Evolutionary conservation across 495 filamentous ascomycete species (phyloP).

Genomic region (Bacidia gigantensis): DNA sequence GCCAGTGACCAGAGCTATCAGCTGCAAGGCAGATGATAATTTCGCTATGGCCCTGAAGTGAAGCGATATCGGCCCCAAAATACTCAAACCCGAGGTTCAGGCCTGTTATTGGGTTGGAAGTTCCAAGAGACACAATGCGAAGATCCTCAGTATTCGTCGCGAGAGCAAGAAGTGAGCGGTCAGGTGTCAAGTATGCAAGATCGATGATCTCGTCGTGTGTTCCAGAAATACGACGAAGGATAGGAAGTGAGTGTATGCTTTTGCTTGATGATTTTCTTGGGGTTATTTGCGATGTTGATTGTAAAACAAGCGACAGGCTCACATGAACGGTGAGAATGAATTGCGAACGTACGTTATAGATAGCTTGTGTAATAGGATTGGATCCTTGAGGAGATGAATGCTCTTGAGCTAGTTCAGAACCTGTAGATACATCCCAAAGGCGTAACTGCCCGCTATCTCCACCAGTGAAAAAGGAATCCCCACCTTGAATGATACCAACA

Average conservation of each 20-base stretch:
- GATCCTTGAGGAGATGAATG: conserved; percentile 52
- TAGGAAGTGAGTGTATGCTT: conserved; percentile 33
- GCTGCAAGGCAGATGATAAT: conserved; percentile 90
- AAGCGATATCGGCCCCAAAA: conserved; percentile 75
- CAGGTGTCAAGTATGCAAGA: conserved; percentile 65
- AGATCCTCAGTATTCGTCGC: conserved; percentile 93
- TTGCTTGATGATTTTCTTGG: conserved; percentile 20
- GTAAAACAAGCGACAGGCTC: conserved; percentile 71
- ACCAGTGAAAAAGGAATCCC: conserved; percentile 61
- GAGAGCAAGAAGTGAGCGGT: conserved; percentile 69
- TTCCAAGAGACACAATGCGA: conserved; percentile 58
- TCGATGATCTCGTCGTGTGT: conserved; percentile 98
- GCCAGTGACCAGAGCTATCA: conserved; percentile 94
- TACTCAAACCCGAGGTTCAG: conserved; percentile 35
- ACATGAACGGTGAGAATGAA: conserved; percentile 73
- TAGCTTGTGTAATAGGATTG: conserved; percentile 60
- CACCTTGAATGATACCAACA: conserved; percentile 61
- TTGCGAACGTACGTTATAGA: conserved; percentile 46
- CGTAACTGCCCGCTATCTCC: conserved; percentile 73
- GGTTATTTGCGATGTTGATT: conserved; percentile 39
- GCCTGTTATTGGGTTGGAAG: conserved; percentile 21
- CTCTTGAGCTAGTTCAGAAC: conserved; percentile 63
- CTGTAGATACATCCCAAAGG: conserved; percentile 65
- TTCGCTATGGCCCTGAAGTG: conserved; percentile 80
- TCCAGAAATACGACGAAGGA: conserved; percentile 68